Conservation (phyloP, 2,329 filamentous ascomycete genomes). For the Xylaria polymorpha region DNA sequence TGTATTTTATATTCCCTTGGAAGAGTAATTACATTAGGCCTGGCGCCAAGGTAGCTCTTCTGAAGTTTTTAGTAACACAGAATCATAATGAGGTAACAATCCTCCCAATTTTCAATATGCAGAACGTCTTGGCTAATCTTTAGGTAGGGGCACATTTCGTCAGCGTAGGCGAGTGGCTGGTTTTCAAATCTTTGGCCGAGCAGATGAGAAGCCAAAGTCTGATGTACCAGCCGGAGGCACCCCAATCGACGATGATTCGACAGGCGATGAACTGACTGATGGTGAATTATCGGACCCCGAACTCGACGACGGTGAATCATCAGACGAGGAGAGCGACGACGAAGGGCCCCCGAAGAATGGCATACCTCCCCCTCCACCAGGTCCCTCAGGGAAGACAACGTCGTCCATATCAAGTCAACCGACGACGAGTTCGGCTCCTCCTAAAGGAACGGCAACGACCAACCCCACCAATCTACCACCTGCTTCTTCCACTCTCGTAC, state of each 20-base stretch:
- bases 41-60: slow-evolving; percentile 14
- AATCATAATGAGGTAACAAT: slow-evolving; percentile 23
- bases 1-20: not conserved
- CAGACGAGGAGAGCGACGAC: slow-evolving; percentile 9
- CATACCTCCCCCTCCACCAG: slow-evolving; percentile 6
- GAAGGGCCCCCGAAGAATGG: slow-evolving; percentile 3
- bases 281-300: slow-evolving; percentile 18
- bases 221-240: not conserved
- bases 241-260: slow-evolving; percentile 3
- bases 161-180: slow-evolving; percentile 17
- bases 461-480: not conserved
- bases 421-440: not conserved
- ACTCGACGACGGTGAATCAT: slow-evolving; percentile 7
- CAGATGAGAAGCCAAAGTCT: not conserved
- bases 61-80: not conserved
- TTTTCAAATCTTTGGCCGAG: slow-evolving; percentile 10
- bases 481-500: not conserved
- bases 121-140: not conserved
- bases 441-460: not conserved
- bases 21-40: slow-evolving; percentile 6
- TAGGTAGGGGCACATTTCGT: slow-evolving; percentile 7
- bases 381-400: not conserved
- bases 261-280: slow-evolving; percentile 16
- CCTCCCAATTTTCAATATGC: too few species aligned
- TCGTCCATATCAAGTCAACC: slow-evolving; percentile 13